Conservation (phyloP, 306 rosid species). For the Begonia peltatifolia region DNA sequence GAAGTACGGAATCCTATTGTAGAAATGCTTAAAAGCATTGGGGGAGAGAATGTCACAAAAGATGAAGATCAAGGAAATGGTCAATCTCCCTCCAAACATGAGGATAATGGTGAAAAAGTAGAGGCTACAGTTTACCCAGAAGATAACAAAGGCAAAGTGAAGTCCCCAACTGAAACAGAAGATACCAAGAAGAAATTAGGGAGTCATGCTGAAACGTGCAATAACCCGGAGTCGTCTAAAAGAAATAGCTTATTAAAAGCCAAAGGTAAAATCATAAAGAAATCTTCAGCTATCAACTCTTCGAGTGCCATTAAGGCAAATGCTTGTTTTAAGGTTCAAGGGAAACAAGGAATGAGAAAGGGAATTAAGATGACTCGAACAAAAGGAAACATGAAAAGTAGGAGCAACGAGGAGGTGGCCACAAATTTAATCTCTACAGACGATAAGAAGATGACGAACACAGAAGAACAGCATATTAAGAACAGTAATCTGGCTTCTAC, state of each 20-base stretch:
- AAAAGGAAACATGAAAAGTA: slow-evolving; percentile 17
- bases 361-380: slow-evolving; percentile 2
- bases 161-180: slow-evolving; percentile 1
- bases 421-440: slow-evolving; percentile 15
- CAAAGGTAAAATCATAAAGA: slow-evolving; percentile 37
- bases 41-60: too few species aligned
- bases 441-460: slow-evolving; percentile 13
- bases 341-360: slow-evolving; percentile 15
- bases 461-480: slow-evolving; percentile 12
- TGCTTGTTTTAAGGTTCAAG: slow-evolving; percentile 12
- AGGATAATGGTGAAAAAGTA: not conserved
- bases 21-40: too few species aligned
- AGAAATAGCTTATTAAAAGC: slow-evolving; percentile 38
- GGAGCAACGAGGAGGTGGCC: slow-evolving; percentile 11
- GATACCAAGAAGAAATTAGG: slow-evolving; percentile 11
- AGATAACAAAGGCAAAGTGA: slow-evolving; percentile 13
- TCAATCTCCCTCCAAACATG: not conserved
- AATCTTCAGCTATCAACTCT: slow-evolving; percentile 17
- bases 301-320: slow-evolving; percentile 11
- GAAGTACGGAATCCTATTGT: not conserved
- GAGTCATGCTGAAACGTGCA: slow-evolving; percentile 13
- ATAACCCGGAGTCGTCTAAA: slow-evolving; percentile 21
- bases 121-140: slow-evolving; percentile 21
- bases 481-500: slow-evolving; percentile 20
- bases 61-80: not conserved